Evolutionary conservation across 176 grass and related monocot species (phyloP).

Genomic region (Poa pratensis): DNA sequence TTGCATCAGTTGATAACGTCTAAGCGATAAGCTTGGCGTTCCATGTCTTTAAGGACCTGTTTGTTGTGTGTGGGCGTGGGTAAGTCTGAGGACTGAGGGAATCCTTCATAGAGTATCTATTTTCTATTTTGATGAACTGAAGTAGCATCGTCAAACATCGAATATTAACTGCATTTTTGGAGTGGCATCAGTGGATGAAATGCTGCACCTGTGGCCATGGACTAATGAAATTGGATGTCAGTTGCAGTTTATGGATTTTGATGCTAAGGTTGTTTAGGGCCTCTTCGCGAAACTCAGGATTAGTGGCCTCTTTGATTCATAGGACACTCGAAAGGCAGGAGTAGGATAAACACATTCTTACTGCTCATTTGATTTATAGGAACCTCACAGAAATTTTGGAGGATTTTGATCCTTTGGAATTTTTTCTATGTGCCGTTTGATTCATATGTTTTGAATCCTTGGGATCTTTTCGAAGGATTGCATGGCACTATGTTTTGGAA

Average conservation of each 20-base stretch:
- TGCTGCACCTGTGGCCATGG: not conserved
- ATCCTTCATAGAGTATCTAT: conserved; percentile 1
- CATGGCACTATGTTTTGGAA: too few relatives aligned
- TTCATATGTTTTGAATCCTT: too few relatives aligned
- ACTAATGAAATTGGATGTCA: not conserved
- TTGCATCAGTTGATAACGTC: conserved; percentile 7
- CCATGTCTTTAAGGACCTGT: not conserved
- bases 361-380: too few relatives aligned
- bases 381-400: too few relatives aligned
- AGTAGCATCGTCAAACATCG: not conserved
- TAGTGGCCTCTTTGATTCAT: too few relatives aligned
- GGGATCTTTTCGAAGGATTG: too few relatives aligned
- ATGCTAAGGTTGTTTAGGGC: not conserved
- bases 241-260: not conserved
- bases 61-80: not conserved
- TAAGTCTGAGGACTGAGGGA: conserved; percentile 13
- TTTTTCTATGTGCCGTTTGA: too few relatives aligned
- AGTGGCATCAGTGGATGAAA: conserved; percentile 4
- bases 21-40: not conserved
- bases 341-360: too few relatives aligned
- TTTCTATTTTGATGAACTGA: conserved; percentile 25
- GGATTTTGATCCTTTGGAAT: too few relatives aligned
- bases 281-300: too few relatives aligned
- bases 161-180: not conserved
- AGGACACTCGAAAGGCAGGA: too few relatives aligned